Conservation (phyloP, 768 basidiomycete species). For the Lactifluus volemus region DNA sequence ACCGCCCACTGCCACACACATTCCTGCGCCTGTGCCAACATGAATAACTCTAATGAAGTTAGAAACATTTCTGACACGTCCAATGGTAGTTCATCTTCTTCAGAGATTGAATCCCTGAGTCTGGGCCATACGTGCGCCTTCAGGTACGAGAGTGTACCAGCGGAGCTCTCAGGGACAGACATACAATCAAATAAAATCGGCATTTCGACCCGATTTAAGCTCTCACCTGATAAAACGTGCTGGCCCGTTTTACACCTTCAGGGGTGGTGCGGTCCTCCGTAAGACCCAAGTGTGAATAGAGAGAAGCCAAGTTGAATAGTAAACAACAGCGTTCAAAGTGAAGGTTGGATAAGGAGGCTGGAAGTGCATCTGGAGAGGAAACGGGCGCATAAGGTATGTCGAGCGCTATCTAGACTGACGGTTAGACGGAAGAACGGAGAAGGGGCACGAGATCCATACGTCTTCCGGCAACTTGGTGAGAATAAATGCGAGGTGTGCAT, state of each 20-base stretch:
- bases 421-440: not conserved
- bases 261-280: constrained; percentile 57
- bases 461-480: constrained; percentile 78
- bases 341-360: constrained; percentile 64
- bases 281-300: constrained; percentile 76
- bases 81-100: constrained; percentile 44
- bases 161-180: constrained; percentile 43
- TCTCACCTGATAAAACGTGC: constrained; percentile 57
- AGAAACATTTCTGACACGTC: constrained; percentile 63
- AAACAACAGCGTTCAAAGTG: constrained; percentile 71
- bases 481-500: constrained; percentile 80
- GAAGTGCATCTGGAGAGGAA: constrained; percentile 49
- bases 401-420: constrained; percentile 49
- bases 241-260: constrained; percentile 82
- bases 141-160: constrained; percentile 63
- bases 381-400: constrained; percentile 65
- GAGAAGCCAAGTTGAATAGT: constrained; percentile 78
- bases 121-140: constrained; percentile 44
- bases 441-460: constrained; percentile 35
- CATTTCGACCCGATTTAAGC: not conserved
- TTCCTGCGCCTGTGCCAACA: constrained; percentile 94
- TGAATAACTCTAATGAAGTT: constrained; percentile 57
- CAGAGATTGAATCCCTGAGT: constrained; percentile 34
- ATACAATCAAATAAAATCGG: not conserved
- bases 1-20: constrained; percentile 93